phyloP scores from a whole-genome alignment of 2,329 filamentous ascomycete species.

The Fusarium domesticum region DNA sequence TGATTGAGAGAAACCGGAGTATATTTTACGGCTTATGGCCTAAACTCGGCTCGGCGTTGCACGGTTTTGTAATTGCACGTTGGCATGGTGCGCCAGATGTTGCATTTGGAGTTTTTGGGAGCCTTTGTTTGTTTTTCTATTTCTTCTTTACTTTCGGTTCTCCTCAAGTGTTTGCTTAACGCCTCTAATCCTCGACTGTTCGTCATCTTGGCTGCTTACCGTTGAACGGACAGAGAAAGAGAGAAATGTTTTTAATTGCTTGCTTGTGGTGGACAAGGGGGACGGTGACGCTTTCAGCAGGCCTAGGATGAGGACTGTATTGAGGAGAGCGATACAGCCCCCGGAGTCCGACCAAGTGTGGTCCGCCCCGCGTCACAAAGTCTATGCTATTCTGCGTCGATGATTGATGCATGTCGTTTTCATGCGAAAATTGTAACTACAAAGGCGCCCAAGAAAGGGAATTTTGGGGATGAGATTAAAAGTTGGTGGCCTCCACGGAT shows the following conservation, averaged over 20 bases:
- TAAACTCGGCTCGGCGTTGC: not conserved
- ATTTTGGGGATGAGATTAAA: constrained; percentile 4
- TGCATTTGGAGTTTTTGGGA: constrained; percentile 3
- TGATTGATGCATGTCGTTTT: not conserved
- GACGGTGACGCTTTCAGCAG: constrained; percentile 2
- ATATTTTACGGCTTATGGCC: not conserved
- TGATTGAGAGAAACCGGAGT: not conserved
- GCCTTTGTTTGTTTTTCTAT: constrained; percentile 4
- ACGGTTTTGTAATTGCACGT: not conserved
- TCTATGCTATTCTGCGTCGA: not conserved
- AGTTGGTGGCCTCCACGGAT: not conserved
- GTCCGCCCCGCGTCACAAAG: not conserved
- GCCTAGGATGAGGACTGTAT: not conserved
- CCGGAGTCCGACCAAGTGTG: not conserved
- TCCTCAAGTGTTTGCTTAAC: constrained; percentile 13
- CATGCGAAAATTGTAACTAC: not conserved
- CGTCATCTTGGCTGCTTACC: constrained; percentile 21
- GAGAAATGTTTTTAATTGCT: constrained; percentile 19
- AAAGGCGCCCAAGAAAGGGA: constrained; percentile 3
- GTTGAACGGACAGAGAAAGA: constrained; percentile 26
- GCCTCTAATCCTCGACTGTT: constrained; percentile 11
- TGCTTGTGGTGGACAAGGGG: not conserved
- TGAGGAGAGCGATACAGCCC: not conserved
- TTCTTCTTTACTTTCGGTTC: constrained; percentile 11
- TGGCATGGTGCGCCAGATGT: not conserved